Percentiles rank a stretch among this genome's conserved stretches.
Conservation (phyloP, 768 basidiomycete genomes). For the Boletus sp. region DNA sequence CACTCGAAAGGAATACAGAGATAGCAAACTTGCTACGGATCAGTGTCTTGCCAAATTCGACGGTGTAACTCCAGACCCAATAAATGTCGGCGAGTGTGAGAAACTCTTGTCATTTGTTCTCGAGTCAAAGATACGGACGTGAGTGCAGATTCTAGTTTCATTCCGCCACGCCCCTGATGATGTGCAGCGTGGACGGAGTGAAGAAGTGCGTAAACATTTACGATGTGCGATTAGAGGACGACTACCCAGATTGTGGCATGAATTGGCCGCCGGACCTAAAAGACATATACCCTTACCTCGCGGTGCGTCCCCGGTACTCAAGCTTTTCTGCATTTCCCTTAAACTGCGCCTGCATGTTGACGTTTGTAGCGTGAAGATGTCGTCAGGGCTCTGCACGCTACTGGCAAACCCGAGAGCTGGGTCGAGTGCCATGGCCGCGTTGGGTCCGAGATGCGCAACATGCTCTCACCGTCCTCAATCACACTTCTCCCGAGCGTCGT, state of each 20-base stretch:
- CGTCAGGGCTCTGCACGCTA: slow-evolving; percentile 78
- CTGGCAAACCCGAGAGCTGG: slow-evolving; percentile 76
- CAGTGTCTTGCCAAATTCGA: slow-evolving; percentile 51
- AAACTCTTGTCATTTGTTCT: slow-evolving; percentile 48
- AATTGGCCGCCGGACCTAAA: slow-evolving; percentile 93
- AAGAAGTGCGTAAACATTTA: slow-evolving; percentile 91
- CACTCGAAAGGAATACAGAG: slow-evolving; percentile 54
- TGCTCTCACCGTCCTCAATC: slow-evolving; percentile 64
- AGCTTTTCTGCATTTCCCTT: not conserved
- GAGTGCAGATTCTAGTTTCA: slow-evolving; percentile 2
- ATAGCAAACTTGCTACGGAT: slow-evolving; percentile 55
- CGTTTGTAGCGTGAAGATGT: slow-evolving; percentile 71
- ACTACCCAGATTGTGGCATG: slow-evolving; percentile 88
- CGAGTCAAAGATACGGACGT: slow-evolving; percentile 24
- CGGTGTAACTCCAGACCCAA: slow-evolving; percentile 48
- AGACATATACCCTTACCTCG: slow-evolving; percentile 73
- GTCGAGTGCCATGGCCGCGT: slow-evolving; percentile 78
- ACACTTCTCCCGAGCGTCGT: slow-evolving; percentile 76
- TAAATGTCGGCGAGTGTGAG: slow-evolving; percentile 59
- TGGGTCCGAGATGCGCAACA: slow-evolving; percentile 56
- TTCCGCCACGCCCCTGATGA: not conserved
- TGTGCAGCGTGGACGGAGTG: slow-evolving; percentile 58
- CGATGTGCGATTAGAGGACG: slow-evolving; percentile 88
- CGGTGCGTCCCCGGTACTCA: slow-evolving; percentile 49
- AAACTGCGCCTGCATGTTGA: not conserved